phyloP scores from a whole-genome alignment of 2,329 filamentous ascomycete genomes.

The Cercospora nicotianae region DNA sequence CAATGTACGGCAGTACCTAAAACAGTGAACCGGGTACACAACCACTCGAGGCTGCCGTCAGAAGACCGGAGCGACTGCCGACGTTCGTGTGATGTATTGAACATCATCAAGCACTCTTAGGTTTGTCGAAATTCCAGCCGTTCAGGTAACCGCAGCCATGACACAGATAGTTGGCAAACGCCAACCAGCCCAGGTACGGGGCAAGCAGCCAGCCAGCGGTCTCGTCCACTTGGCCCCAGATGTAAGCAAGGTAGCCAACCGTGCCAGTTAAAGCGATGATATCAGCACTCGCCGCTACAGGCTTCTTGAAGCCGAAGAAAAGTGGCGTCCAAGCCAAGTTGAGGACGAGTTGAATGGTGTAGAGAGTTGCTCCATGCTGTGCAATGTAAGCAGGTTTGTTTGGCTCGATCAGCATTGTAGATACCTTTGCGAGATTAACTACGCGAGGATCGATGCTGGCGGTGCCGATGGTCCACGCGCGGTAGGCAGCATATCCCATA shows the following conservation, averaged over 20 bases:
- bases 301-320: slow-evolving; percentile 77
- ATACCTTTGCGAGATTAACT: slow-evolving; percentile 59
- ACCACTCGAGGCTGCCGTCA: background rate
- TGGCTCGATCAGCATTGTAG: background rate
- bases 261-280: slow-evolving; percentile 70
- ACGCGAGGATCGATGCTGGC: slow-evolving; percentile 57
- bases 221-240: slow-evolving; percentile 73
- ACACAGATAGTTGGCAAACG: slow-evolving; percentile 78
- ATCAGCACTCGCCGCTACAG: slow-evolving; percentile 72
- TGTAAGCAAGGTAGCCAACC: slow-evolving; percentile 70
- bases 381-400: background rate
- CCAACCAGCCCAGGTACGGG: slow-evolving; percentile 83
- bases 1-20: background rate
- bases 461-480: slow-evolving; percentile 66
- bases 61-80: background rate
- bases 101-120: background rate
- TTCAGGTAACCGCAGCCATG: slow-evolving; percentile 48
- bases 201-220: slow-evolving; percentile 71
- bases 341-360: slow-evolving; percentile 79
- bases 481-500: slow-evolving; percentile 89
- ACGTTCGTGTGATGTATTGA: background rate
- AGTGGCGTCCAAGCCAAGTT: slow-evolving; percentile 91
- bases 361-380: slow-evolving; percentile 70
- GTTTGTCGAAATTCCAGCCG: slow-evolving; percentile 41
- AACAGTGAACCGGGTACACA: background rate